phyloP scores from a whole-genome alignment of 495 filamentous ascomycete genomes.

The Penicillium ochrochloron region DNA sequence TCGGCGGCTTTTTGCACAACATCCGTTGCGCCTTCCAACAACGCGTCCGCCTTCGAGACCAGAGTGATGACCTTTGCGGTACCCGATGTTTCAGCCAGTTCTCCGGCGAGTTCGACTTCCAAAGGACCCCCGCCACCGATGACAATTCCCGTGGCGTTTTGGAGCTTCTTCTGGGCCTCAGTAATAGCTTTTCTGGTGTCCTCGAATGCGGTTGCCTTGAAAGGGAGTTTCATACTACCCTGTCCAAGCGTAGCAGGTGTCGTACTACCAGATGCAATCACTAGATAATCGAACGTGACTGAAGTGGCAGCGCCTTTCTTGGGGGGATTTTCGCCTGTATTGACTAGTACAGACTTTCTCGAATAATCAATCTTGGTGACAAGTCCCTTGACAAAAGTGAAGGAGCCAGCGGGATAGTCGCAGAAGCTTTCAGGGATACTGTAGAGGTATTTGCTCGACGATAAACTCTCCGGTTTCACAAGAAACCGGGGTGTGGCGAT shows the following conservation, averaged over 20 bases:
- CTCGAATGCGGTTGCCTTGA: constrained; percentile 14
- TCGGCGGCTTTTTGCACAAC: constrained; percentile 11
- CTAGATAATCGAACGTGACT: constrained; percentile 16
- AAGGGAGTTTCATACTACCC: constrained; percentile 10
- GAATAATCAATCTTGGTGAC: constrained; percentile 12
- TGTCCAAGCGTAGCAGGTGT: constrained; percentile 15
- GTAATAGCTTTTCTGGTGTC: constrained; percentile 11
- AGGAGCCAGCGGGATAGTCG: constrained; percentile 12
- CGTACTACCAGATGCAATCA: constrained; percentile 19
- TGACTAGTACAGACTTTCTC: constrained; percentile 2
- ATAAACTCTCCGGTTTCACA: constrained; percentile 9
- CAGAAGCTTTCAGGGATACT: constrained; percentile 9
- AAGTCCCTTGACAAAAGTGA: constrained; percentile 18
- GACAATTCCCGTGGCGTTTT: constrained; percentile 9
- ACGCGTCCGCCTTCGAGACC: constrained; percentile 8
- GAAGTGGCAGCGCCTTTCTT: background rate
- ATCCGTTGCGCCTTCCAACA: constrained; percentile 14
- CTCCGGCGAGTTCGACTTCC: constrained; percentile 19
- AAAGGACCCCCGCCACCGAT: constrained; percentile 18
- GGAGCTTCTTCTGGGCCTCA: constrained; percentile 8
- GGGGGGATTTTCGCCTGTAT: constrained; percentile 1
- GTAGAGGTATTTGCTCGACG: constrained; percentile 16
- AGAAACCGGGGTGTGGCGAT: constrained; percentile 17
- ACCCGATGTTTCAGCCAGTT: constrained; percentile 14
- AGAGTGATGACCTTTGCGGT: constrained; percentile 9